Evolutionary conservation across 208 protist species (phyloP).

Genomic region (Acanthamoeba sp.): DNA sequence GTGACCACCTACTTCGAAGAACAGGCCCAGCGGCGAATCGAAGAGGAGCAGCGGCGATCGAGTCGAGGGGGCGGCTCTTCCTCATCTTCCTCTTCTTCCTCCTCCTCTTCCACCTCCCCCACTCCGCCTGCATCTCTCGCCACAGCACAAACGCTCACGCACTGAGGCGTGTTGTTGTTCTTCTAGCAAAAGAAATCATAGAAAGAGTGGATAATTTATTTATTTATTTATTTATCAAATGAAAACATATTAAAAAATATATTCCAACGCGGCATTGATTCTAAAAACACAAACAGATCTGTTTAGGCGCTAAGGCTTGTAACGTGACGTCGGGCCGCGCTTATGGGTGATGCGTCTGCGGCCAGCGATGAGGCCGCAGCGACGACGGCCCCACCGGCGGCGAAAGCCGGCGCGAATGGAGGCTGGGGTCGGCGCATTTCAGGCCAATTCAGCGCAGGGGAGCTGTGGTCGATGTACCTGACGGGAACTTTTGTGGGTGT

Average conservation of each 20-base stretch:
- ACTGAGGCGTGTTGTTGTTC: no score
- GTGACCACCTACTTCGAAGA: conserved; percentile 58
- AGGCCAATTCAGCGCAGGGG: background rate
- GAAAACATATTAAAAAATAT: no score
- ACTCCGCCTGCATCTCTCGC: background rate
- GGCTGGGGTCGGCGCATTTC: background rate
- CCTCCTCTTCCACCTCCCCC: background rate
- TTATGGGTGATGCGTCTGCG: no score
- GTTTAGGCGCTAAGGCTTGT: no score
- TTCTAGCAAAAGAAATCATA: no score
- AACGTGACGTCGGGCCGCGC: no score
- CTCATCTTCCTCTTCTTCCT: background rate
- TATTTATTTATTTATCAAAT: no score
- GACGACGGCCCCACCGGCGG: no score
- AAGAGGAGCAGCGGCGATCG: background rate
- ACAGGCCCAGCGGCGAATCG: background rate
- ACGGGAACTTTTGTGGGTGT: conserved; percentile 55
- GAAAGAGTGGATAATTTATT: no score
- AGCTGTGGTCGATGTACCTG: conserved; percentile 63
- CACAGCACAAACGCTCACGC: background rate
- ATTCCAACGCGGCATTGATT: no score
- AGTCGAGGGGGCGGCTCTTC: conserved; percentile 23
- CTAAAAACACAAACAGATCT: no score
- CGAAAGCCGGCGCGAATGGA: background rate
- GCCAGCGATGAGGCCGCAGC: no score